Conservation (phyloP, 495 filamentous ascomycete genomes). For the Aspergillus heteromorphus region DNA sequence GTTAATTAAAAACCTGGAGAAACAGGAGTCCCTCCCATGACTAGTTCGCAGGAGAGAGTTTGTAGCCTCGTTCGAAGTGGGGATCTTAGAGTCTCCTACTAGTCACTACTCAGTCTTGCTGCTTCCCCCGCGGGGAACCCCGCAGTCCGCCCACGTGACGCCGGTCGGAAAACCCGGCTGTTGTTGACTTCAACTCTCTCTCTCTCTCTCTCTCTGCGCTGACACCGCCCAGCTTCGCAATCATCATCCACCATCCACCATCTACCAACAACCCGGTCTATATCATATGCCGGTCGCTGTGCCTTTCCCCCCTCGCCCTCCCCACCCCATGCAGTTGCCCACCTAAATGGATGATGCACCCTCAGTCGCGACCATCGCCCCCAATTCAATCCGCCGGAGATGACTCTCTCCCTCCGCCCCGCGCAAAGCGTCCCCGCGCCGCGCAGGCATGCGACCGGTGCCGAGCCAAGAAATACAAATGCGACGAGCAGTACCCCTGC, state of each 20-base stretch:
- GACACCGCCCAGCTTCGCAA: background rate
- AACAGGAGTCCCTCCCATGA: too few relatives aligned
- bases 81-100: too few relatives aligned
- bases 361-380: constrained; percentile 9
- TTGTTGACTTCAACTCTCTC: too few relatives aligned
- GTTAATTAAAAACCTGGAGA: too few relatives aligned
- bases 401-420: constrained; percentile 21
- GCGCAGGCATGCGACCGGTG: constrained; percentile 39
- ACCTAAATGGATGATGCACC: constrained; percentile 17
- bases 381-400: constrained; percentile 10
- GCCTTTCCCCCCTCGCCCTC: background rate
- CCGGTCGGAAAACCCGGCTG: too few relatives aligned
- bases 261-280: background rate
- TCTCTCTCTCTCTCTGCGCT: background rate
- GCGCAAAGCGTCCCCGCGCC: constrained; percentile 33
- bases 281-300: background rate
- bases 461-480: constrained; percentile 41
- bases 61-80: too few relatives aligned
- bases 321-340: background rate
- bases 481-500: constrained; percentile 39
- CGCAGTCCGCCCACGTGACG: too few relatives aligned
- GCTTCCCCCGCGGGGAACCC: too few relatives aligned
- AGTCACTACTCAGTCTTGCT: too few relatives aligned
- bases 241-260: background rate
- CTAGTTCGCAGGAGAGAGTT: too few relatives aligned